Base-by-base conservation (phyloP, 345 rosid species). In the Boechera divaricarpa region DNA sequence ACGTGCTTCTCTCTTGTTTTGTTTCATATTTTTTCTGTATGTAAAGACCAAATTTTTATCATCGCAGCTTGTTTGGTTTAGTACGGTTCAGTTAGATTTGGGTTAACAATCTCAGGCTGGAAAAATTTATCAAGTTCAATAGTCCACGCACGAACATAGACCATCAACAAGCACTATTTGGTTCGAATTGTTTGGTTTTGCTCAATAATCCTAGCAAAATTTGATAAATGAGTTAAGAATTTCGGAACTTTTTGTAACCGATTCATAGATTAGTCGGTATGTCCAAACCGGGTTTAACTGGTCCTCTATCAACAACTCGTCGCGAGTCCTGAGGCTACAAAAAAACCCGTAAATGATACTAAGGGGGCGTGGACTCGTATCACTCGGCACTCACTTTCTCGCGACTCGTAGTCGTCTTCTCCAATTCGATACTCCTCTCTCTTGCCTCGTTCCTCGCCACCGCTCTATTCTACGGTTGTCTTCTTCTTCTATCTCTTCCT, bases 1-100 rank as follows among this genome's bases (percentile, higher is more conserved):
- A 65, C 72, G 58, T 65, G 49, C 56, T 35, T 33, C 47, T 28
- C 57, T 62, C 24, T 24, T 36, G 51, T 26, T 57, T 16, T 63
- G 38, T 72, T 61, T 61, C 48, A 4, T 41, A 35, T 32, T 42
- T 26, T 10, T 45, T 42, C 69, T 77, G 75, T 77, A 76, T 53
- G 75, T 53, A 62, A 21, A 77, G 70, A 69, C 70, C 70, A 44
- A 10, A 5, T 24, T 54, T 59, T 53, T 60, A 69, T 76, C 45
- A 44, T 63, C 32, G 16, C 56, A 26, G 7, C 29, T 41, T 60
- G 15, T 53, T 33, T 55, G 35, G 21, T 15, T 53, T 44, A 49
- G 2, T 12, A 16, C 12, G 61, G 53, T 44, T 56, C n/a, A 0
- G 48, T 55, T 42, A 38, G 6, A 15, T 31, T 54, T 64, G n/a